phyloP scores from a whole-genome alignment of 306 rosid species.

The Quercus dentata region DNA sequence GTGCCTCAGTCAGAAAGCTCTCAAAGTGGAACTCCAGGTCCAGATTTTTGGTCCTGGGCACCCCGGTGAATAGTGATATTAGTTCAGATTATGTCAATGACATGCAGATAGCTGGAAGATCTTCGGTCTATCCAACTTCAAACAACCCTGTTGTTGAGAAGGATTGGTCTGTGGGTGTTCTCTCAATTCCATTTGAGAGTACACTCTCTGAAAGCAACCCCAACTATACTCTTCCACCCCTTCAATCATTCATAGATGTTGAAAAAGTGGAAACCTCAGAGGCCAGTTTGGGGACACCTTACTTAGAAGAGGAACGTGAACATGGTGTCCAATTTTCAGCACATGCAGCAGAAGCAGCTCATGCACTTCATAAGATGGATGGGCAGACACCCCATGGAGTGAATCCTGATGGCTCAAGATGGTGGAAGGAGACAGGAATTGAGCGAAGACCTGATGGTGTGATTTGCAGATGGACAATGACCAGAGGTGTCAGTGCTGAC shows the following conservation, averaged over 20 bases:
- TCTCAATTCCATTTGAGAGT: conserved; percentile 73
- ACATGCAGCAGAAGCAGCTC: conserved; percentile 70
- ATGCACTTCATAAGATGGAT: conserved; percentile 50
- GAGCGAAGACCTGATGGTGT: conserved; percentile 90
- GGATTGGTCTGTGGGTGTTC: conserved; percentile 46
- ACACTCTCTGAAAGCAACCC: conserved; percentile 29
- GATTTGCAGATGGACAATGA: conserved; percentile 83
- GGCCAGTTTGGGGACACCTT: conserved; percentile 37
- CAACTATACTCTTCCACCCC: conserved; percentile 57
- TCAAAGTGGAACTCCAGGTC: conserved; percentile 69
- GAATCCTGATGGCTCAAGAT: conserved; percentile 62
- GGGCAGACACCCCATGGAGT: conserved; percentile 46
- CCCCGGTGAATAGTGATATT: conserved; percentile 51
- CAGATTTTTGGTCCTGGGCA: conserved; percentile 96
- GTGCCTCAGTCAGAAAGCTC: conserved; percentile 37
- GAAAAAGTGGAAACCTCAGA: conserved; percentile 35
- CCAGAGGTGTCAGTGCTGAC: conserved; percentile 81
- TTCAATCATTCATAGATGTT: conserved; percentile 60
- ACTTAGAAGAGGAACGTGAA: conserved; percentile 50
- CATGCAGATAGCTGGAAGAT: conserved; percentile 30
- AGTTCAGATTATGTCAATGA: conserved; percentile 32
- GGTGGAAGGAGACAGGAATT: conserved; percentile 90
- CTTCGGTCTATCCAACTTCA: conserved; percentile 29
- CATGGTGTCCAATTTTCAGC: conserved; percentile 48
- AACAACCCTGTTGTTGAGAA: conserved; percentile 59